Conservation (phyloP, 139 green algal genomes). For the Chlorella sp. region DNA sequence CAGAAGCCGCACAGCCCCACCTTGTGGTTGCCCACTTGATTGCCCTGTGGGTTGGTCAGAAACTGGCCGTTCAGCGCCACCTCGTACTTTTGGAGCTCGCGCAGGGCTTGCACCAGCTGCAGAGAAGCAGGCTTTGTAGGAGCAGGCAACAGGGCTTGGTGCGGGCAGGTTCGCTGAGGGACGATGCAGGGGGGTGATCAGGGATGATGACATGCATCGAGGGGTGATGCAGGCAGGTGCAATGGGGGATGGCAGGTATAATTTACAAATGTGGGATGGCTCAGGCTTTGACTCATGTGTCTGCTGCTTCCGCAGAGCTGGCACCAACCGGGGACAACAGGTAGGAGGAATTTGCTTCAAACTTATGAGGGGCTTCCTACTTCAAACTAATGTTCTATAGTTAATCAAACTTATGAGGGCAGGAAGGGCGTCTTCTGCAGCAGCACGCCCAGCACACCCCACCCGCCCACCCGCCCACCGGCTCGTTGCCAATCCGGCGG, state of each 20-base stretch:
- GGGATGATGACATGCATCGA: too few relatives aligned
- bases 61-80: slow-evolving; percentile 18
- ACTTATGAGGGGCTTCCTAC: too few relatives aligned
- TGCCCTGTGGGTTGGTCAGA: neutral
- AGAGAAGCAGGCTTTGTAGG: too few relatives aligned
- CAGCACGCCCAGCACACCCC: neutral
- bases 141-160: too few relatives aligned
- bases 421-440: neutral
- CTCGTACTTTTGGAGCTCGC: slow-evolving; percentile 28
- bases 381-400: too few relatives aligned
- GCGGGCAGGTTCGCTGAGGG: too few relatives aligned
- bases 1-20: neutral
- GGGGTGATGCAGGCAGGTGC: too few relatives aligned
- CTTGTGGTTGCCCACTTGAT: slow-evolving; percentile 4
- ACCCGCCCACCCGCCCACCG: neutral
- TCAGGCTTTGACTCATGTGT: neutral
- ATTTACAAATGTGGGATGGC: neutral
- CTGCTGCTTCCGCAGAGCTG: neutral
- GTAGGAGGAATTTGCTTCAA: too few relatives aligned
- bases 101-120: slow-evolving; percentile 12
- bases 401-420: too few relatives aligned
- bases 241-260: too few relatives aligned
- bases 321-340: neutral
- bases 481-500: slow-evolving; percentile 30
- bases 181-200: too few relatives aligned